Percentiles rank a stretch among this genome's conserved stretches.
Evolutionary conservation across 192 early-diverging fungal species (phyloP).

Genomic region (Coemansia sp.): DNA sequence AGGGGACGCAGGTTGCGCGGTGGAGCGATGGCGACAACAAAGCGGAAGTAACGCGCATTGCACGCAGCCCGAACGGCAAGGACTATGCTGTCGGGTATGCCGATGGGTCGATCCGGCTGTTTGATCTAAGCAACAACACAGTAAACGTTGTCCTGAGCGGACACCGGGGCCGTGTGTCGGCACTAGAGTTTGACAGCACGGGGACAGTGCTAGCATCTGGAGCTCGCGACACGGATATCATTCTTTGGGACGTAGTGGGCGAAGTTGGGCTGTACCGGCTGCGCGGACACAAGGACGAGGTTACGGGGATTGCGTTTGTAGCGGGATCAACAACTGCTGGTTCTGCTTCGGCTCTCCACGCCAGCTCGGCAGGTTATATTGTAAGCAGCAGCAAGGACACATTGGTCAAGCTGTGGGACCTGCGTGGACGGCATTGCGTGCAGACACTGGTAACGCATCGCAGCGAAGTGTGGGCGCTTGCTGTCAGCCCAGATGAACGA

Average conservation of each 20-base stretch:
- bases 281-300: conserved; percentile 93
- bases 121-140: conserved; percentile 60
- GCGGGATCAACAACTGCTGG: conserved; percentile 9
- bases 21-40: conserved; percentile 84
- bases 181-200: conserved; percentile 74
- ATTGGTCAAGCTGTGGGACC: conserved; percentile 94
- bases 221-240: conserved; percentile 88
- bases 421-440: conserved; percentile 89
- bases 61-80: conserved; percentile 63
- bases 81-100: conserved; percentile 90
- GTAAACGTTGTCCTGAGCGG: conserved; percentile 82
- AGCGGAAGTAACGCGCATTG: conserved; percentile 82
- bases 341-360: conserved; percentile 38
- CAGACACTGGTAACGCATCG: conserved; percentile 92
- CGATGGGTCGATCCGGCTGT: conserved; percentile 92
- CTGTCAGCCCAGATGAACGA: conserved; percentile 60
- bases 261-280: conserved; percentile 86
- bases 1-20: conserved; percentile 67
- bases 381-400: conserved; percentile 94
- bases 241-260: conserved; percentile 93
- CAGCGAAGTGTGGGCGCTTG: conserved; percentile 91
- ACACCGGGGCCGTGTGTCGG: conserved; percentile 82
- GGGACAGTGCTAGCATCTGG: conserved; percentile 88
- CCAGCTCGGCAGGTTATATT: conserved; percentile 64
- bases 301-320: conserved; percentile 63